Evolutionary conservation across 176 grass and related monocot species (phyloP).

Genomic region (Carex kokanica): DNA sequence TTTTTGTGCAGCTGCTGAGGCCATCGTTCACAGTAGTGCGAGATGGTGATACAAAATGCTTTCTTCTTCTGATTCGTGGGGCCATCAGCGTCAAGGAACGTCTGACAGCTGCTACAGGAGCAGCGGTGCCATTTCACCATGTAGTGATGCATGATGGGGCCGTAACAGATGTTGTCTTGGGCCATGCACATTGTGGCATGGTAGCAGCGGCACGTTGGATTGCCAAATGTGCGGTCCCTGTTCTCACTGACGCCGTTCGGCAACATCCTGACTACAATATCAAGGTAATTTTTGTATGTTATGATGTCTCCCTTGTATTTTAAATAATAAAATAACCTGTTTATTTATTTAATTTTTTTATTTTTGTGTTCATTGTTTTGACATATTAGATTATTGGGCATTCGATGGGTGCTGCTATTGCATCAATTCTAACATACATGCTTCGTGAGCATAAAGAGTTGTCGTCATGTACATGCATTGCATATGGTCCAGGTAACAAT

Average conservation of each 20-base stretch:
- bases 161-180: slow-evolving; percentile 22
- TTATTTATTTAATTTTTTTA: slow-evolving; percentile 31
- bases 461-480: slow-evolving; percentile 71
- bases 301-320: neutral
- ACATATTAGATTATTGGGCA: slow-evolving; percentile 81
- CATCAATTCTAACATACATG: slow-evolving; percentile 83
- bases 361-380: slow-evolving; percentile 29
- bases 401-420: slow-evolving; percentile 87
- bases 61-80: slow-evolving; percentile 92
- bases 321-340: slow-evolving; percentile 11
- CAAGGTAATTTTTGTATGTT: slow-evolving; percentile 21
- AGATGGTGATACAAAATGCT: slow-evolving; percentile 56
- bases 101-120: slow-evolving; percentile 73
- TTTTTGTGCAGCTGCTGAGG: slow-evolving; percentile 72
- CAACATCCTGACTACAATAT: slow-evolving; percentile 20
- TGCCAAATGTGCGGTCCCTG: neutral
- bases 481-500: slow-evolving; percentile 78
- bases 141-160: neutral
- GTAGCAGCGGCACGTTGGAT: slow-evolving; percentile 16
- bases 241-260: neutral
- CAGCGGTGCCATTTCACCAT: slow-evolving; percentile 41
- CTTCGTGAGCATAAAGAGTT: slow-evolving; percentile 72
- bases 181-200: slow-evolving; percentile 27
- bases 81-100: slow-evolving; percentile 82
- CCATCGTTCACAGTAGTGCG: slow-evolving; percentile 70